Evolutionary conservation across 2,329 filamentous ascomycete species (phyloP), one percentile per base, ranked within the genome.

Genomic region (Diplodia scrobiculata): DNA sequence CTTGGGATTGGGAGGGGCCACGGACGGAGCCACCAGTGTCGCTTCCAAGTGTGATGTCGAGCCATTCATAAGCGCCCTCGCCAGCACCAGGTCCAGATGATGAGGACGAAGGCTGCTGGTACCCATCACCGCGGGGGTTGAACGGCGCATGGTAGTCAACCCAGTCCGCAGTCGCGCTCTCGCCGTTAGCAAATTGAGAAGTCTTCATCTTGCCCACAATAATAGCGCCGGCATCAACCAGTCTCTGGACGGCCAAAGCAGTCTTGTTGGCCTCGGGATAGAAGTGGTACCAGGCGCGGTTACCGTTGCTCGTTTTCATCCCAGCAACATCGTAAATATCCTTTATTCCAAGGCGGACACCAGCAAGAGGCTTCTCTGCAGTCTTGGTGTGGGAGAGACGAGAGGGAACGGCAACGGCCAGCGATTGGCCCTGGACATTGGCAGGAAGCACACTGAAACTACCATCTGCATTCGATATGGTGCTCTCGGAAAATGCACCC

Each of bases 261-360:
- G 84, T 87, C 2, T 70, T 71, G 1, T 75, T 79, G 0, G 79
- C 76, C 2, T 79, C 71, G 0, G 79, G 76, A 64, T 86, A 84
- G 2, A 89, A 74, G 38, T 82, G 76, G 25, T 81, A 82, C 79
- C 84, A 89, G 1, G 86, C 83, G 36, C 84, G 78, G 65, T 86
- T 88, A 0, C 87, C 87, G 36, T 84, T 79, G 0, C 80, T 80
- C 0, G 84, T 87, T 13, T 80, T 80, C 0, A 87, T 73, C 1
- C 87, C 87, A 25, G 81, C 80, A 47, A 89, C 74, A 68, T 87
- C 80, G 70, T 82, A 86, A 54, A 88, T 85, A 69, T 89, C 87
- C 72, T 89, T 90, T 65, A 89, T 80, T 0, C 82, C 86, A 0
- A 89, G 73, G 19, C 87, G 81, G 3, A 87, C 81, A 19, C 87